Evolutionary conservation across 208 protist species (phyloP).

Genomic region (Trypanosoma cruzi): DNA sequence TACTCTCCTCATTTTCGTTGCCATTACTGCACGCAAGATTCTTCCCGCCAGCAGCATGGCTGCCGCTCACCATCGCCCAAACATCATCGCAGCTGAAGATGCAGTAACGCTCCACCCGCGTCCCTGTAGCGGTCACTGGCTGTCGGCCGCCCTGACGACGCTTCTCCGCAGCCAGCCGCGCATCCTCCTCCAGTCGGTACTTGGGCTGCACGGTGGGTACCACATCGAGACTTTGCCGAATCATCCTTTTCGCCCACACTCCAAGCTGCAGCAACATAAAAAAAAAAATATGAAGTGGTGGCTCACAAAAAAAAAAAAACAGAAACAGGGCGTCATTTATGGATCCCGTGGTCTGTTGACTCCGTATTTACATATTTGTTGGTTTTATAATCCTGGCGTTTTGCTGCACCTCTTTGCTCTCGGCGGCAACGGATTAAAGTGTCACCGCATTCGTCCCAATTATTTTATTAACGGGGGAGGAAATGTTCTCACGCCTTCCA

Average conservation of each 20-base stretch:
- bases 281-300: not conserved
- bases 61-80: not conserved
- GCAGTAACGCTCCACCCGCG: conserved; percentile 15
- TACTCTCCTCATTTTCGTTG: not conserved
- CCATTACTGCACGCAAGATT: not conserved
- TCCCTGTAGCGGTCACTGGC: not conserved
- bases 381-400: too few species aligned
- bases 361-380: too few species aligned
- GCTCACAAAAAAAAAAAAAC: too few species aligned
- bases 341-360: too few species aligned
- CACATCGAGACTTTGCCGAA: conserved; percentile 26
- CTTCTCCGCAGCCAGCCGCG: conserved; percentile 19
- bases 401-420: too few species aligned
- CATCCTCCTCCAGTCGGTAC: conserved; percentile 30
- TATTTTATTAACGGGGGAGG: too few species aligned
- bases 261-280: not conserved
- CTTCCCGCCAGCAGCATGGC: not conserved
- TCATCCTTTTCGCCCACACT: conserved; percentile 13
- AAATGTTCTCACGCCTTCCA: too few species aligned
- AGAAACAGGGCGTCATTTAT: too few species aligned
- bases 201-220: conserved; percentile 27
- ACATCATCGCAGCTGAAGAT: conserved; percentile 1
- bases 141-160: not conserved
- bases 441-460: too few species aligned
- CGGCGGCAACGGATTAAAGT: too few species aligned